These are phyloP conservation scores for Spinacia oleracea DNA, from an alignment of 179 eudicot species.

Conservation along the genomic window DNA sequence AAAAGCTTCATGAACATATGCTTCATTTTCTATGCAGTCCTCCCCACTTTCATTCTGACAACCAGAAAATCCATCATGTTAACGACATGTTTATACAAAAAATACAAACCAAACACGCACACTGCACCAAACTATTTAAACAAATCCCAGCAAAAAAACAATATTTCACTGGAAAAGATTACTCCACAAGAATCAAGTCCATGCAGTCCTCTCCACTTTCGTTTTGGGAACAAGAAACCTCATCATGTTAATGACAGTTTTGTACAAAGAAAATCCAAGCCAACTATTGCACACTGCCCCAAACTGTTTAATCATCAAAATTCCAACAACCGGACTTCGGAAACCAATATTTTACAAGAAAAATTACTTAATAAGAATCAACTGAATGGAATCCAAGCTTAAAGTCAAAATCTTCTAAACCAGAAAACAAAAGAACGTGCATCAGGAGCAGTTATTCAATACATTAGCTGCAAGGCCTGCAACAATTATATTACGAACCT, in stretches of 20 bases:
- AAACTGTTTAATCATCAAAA: neutral
- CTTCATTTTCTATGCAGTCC: conserved; percentile 62
- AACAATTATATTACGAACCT: neutral
- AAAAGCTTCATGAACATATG: conserved; percentile 93
- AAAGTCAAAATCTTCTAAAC: neutral
- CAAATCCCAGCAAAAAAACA: neutral
- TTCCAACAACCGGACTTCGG: neutral
- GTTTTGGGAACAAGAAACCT: conserved; percentile 47
- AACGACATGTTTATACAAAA: neutral
- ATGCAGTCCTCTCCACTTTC: conserved; percentile 59
- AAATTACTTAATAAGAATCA: neutral
- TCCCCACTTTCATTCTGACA: conserved; percentile 63
- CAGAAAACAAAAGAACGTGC: conserved; percentile 1
- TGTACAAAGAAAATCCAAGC: neutral
- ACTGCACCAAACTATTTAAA: neutral
- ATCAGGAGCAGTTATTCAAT: neutral
- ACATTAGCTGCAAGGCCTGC: neutral
- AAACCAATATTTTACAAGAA: neutral
- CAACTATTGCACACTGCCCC: neutral
- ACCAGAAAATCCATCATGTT: conserved; percentile 37
- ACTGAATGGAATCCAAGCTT: conserved; percentile 6
- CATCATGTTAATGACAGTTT: conserved; percentile 20
- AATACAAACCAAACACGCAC: neutral
- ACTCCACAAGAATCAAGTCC: conserved; percentile 28
- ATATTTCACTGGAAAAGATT: neutral